Conservation (phyloP, 148 eudicot species). For the Rhododendron vialii region DNA sequence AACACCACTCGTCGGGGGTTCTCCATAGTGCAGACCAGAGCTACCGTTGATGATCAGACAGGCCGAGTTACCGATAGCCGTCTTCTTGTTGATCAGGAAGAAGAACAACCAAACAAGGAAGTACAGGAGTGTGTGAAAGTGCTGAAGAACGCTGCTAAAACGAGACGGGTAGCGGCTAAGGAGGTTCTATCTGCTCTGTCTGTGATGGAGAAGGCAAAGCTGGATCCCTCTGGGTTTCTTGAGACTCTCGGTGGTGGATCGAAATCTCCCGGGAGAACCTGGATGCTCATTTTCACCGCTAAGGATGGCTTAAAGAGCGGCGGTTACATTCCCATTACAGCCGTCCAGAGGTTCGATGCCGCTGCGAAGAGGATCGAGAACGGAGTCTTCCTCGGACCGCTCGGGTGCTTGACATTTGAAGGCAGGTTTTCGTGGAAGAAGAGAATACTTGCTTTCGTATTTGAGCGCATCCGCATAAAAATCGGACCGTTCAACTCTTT, state of each 20-base stretch:
- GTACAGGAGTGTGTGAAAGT: constrained; percentile 61
- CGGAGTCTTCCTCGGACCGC: constrained; percentile 75
- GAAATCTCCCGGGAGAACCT: constrained; percentile 82
- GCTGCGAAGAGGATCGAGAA: constrained; percentile 68
- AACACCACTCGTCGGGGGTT: background rate
- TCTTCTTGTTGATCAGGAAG: constrained; percentile 27
- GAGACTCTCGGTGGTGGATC: constrained; percentile 75
- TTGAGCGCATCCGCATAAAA: constrained; percentile 69
- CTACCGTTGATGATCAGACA: constrained; percentile 22
- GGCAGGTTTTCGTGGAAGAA: constrained; percentile 85
- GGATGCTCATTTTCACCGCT: constrained; percentile 97
- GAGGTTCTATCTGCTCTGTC: constrained; percentile 63
- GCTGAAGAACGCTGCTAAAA: constrained; percentile 79
- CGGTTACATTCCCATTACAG: no score
- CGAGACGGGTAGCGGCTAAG: constrained; percentile 51
- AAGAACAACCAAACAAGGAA: constrained; percentile 39
- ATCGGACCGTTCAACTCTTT: constrained; percentile 74
- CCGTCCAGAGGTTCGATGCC: background rate
- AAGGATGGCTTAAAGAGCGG: background rate
- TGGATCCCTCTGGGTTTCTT: constrained; percentile 67
- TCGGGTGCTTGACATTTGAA: constrained; percentile 78
- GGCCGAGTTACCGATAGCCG: constrained; percentile 14
- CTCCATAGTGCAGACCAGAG: constrained; percentile 8
- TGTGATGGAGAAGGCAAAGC: constrained; percentile 75
- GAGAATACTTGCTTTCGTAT: constrained; percentile 81